These are phyloP conservation scores for Hypoxylon perforatum DNA, from an alignment of 495 filamentous ascomycete species.

Conservation along the genomic window DNA sequence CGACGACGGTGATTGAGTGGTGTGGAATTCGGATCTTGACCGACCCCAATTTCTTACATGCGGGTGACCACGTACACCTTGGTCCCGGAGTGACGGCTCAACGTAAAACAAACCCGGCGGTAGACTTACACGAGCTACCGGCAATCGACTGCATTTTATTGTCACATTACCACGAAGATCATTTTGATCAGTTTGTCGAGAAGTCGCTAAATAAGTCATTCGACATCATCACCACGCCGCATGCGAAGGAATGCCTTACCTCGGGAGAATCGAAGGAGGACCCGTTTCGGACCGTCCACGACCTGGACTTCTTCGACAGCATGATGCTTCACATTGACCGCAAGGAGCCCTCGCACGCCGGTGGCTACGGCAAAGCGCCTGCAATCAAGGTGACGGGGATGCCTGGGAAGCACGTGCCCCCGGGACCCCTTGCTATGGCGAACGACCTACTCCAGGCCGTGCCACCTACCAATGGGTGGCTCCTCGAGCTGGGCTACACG, in stretches of 20 bases:
- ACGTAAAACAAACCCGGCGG: constrained; percentile 67
- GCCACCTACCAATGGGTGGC: constrained; percentile 79
- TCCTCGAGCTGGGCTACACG: constrained; percentile 70
- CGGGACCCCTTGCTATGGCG: constrained; percentile 55
- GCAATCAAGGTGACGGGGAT: constrained; percentile 71
- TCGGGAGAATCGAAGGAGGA: constrained; percentile 49
- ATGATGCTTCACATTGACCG: constrained; percentile 60
- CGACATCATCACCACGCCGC: constrained; percentile 73
- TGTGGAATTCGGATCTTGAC: constrained; percentile 71
- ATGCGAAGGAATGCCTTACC: constrained; percentile 66
- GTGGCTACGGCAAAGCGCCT: constrained; percentile 37
- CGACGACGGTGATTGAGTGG: constrained; percentile 75
- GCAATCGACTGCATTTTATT: constrained; percentile 69
- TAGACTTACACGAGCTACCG: constrained; percentile 71
- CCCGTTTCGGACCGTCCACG: constrained; percentile 65
- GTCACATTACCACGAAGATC: constrained; percentile 75
- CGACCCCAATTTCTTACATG: constrained; percentile 78
- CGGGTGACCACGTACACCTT: constrained; percentile 74
- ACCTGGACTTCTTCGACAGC: constrained; percentile 66
- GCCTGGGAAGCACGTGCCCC: constrained; percentile 77
- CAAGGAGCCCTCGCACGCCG: constrained; percentile 13
- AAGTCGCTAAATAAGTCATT: constrained; percentile 65
- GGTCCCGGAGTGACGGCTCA: constrained; percentile 68
- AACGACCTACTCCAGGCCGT: constrained; percentile 73
- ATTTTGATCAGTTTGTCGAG: constrained; percentile 73